These are phyloP conservation scores for Pestalotiopsis sp. DNA, from an alignment of 2,329 filamentous ascomycete genomes.

Conservation along the genomic window DNA sequence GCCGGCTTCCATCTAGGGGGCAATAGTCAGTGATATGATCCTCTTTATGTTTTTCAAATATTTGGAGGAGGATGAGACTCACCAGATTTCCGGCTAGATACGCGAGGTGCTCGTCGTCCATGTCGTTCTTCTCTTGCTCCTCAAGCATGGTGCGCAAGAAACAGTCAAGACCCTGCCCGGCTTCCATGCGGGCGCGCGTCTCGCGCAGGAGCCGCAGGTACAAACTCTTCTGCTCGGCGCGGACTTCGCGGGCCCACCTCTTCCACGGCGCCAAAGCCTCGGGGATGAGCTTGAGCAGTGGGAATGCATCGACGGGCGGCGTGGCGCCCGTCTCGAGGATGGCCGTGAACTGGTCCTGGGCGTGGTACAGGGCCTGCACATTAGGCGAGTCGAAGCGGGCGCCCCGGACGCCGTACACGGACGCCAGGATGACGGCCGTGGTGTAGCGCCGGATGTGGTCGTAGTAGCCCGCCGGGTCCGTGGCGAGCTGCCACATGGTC, in stretches of 20 bases:
- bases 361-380: conserved; percentile 11
- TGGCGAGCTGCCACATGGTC: conserved; percentile 8
- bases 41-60: neutral
- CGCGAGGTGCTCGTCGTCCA: conserved; percentile 16
- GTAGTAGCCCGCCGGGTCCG: conserved; percentile 3
- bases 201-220: conserved; percentile 13
- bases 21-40: neutral
- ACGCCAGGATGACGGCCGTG: conserved; percentile 9
- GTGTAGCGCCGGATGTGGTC: conserved; percentile 12
- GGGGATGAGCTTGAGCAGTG: conserved; percentile 13
- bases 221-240: conserved; percentile 10
- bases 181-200: conserved; percentile 1
- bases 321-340: conserved; percentile 12
- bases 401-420: conserved; percentile 12
- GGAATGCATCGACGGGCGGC: conserved; percentile 16
- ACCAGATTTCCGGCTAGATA: conserved; percentile 19
- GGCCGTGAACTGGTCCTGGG: conserved; percentile 13
- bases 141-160: conserved; percentile 13
- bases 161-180: neutral
- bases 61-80: neutral
- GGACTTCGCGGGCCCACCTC: neutral
- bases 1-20: conserved; percentile 15
- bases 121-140: conserved; percentile 13
- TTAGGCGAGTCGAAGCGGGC: conserved; percentile 5
- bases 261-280: conserved; percentile 14